These are phyloP conservation scores for Leccinum boreale DNA, from an alignment of 768 basidiomycete species.

Conservation along the genomic window DNA sequence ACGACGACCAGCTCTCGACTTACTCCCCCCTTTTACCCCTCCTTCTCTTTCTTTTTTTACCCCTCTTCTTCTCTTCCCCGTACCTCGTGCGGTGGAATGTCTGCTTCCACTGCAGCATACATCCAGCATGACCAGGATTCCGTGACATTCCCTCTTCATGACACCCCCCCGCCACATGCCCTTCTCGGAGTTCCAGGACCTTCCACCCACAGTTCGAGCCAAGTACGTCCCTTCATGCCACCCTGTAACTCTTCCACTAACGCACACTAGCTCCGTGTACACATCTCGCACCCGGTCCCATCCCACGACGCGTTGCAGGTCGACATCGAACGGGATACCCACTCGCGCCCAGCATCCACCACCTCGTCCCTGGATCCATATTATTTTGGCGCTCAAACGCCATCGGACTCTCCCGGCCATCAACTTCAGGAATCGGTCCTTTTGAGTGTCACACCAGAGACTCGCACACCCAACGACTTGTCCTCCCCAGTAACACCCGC, in stretches of 20 bases:
- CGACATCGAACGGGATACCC: constrained; percentile 43
- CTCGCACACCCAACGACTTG: constrained; percentile 47
- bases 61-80: background rate
- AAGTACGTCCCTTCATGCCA: constrained; percentile 8
- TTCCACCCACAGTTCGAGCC: constrained; percentile 11
- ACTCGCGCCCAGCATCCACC: constrained; percentile 68
- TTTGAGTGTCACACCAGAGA: constrained; percentile 62
- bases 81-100: constrained; percentile 39
- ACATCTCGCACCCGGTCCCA: constrained; percentile 42
- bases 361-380: constrained; percentile 86
- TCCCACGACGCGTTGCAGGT: constrained; percentile 28
- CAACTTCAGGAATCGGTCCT: constrained; percentile 35
- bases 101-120: constrained; percentile 35
- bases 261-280: constrained; percentile 42
- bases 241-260: background rate
- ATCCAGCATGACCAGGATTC: constrained; percentile 39
- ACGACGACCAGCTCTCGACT: constrained; percentile 25
- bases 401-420: constrained; percentile 62
- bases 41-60: constrained; percentile 22
- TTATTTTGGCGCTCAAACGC: constrained; percentile 74
- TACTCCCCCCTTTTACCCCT: constrained; percentile 22
- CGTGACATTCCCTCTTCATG: constrained; percentile 28
- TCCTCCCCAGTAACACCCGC: constrained; percentile 69
- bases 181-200: constrained; percentile 28
- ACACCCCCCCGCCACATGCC: constrained; percentile 43